phyloP scores from a whole-genome alignment of 495 filamentous ascomycete species.

The Penicillium chermesinum region DNA sequence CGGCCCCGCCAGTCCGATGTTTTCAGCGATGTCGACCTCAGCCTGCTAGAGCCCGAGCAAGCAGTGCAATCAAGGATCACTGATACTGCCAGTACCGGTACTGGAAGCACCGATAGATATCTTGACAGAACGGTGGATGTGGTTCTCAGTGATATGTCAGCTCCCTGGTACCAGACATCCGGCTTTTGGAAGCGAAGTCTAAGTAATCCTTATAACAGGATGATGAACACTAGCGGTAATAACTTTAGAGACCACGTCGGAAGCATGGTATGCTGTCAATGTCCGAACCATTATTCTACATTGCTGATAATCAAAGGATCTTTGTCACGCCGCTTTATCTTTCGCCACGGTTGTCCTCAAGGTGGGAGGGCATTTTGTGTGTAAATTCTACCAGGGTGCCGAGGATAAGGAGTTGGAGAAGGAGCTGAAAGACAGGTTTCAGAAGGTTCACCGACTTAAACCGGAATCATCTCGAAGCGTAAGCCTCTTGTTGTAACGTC shows the following conservation, averaged over 20 bases:
- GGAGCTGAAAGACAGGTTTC: conserved; percentile 67
- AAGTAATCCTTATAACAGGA: conserved; percentile 90
- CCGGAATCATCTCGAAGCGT: conserved; percentile 85
- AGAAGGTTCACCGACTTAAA: conserved; percentile 76
- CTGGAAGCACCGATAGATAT: conserved; percentile 1
- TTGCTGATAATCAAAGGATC: conserved; percentile 55
- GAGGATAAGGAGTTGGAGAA: conserved; percentile 77
- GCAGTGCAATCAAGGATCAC: background rate
- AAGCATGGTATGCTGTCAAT: conserved; percentile 67
- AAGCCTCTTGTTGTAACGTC: conserved; percentile 21
- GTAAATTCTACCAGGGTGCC: conserved; percentile 92
- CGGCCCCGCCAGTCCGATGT: conserved; percentile 31
- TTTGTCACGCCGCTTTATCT: conserved; percentile 75
- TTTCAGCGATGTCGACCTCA: conserved; percentile 8
- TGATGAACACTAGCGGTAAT: conserved; percentile 97
- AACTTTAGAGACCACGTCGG: conserved; percentile 81
- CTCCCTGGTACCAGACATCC: conserved; percentile 77
- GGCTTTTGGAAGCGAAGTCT: conserved; percentile 79
- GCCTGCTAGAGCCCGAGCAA: conserved; percentile 12
- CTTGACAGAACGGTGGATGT: conserved; percentile 71
- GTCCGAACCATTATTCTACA: conserved; percentile 56
- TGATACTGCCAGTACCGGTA: background rate
- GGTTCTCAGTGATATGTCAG: conserved; percentile 97
- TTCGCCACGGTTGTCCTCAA: conserved; percentile 84
- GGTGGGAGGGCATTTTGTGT: conserved; percentile 80